A percentile compares a stretch with the other conserved stretches of the same genome.
Conservation (phyloP, 148 eudicot genomes). For the Rhododendron molle region DNA sequence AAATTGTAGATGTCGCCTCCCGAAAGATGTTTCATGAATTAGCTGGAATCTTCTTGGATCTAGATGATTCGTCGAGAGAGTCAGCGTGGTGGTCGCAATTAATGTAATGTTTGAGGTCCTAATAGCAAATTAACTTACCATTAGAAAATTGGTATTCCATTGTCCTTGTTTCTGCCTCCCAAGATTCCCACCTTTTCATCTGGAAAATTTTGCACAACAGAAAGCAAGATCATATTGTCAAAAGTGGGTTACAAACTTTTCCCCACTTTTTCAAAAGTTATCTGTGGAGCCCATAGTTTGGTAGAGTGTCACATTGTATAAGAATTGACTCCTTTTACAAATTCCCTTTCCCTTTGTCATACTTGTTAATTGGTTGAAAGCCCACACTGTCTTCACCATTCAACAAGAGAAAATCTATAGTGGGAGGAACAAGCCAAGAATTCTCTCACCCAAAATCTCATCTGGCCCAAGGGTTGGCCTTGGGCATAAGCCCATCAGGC, state of each 20-base stretch:
- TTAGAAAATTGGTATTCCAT: conserved; percentile 37
- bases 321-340: not conserved
- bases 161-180: conserved; percentile 49
- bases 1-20: conserved; percentile 31
- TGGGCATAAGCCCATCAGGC: too few relatives aligned
- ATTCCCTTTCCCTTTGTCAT: not conserved
- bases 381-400: not conserved
- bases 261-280: not conserved
- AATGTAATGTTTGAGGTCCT: too few relatives aligned
- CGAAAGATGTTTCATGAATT: conserved; percentile 40
- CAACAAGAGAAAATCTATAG: not conserved
- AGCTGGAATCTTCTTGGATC: conserved; percentile 41
- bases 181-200: conserved; percentile 44
- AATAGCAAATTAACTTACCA: conserved; percentile 17
- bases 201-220: conserved; percentile 4
- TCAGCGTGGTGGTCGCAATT: too few relatives aligned
- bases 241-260: not conserved
- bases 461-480: too few relatives aligned
- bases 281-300: conserved; percentile 1
- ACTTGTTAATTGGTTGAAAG: not conserved
- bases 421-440: too few relatives aligned
- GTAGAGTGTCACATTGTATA: not conserved
- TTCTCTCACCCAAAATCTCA: too few relatives aligned
- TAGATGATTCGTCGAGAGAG: not conserved
- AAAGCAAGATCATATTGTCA: not conserved